phyloP scores from a whole-genome alignment of 1,139 yeast genomes.

The Magnusiomyces ingens region DNA sequence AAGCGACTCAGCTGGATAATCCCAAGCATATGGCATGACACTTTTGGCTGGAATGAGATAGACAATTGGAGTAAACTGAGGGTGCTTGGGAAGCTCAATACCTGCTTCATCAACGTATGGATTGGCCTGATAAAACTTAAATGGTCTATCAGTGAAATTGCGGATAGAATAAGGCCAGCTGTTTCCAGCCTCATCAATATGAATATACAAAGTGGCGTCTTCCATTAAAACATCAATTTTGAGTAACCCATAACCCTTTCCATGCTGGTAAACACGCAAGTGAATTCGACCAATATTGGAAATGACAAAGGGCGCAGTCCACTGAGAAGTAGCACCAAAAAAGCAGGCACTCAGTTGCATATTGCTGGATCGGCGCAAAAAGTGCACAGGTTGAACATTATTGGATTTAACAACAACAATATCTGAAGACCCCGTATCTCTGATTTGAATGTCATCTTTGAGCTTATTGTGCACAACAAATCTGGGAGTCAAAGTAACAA shows the following conservation, averaged over 20 bases:
- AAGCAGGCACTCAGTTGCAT: slow-evolving; percentile 58
- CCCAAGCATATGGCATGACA: slow-evolving; percentile 99
- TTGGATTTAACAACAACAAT: slow-evolving; percentile 40
- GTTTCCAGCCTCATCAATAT: slow-evolving; percentile 62
- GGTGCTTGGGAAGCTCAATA: slow-evolving; percentile 36
- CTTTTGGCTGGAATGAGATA: slow-evolving; percentile 82
- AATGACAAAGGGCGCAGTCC: slow-evolving; percentile 87
- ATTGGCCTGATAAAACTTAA: slow-evolving; percentile 77
- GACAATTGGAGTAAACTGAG: slow-evolving; percentile 42
- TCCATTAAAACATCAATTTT: slow-evolving; percentile 72
- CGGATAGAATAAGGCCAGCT: slow-evolving; percentile 92
- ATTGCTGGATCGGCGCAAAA: slow-evolving; percentile 40
- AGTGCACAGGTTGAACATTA: slow-evolving; percentile 57
- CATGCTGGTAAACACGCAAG: slow-evolving; percentile 59
- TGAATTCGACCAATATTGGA: slow-evolving; percentile 78
- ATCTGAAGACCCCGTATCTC: slow-evolving; percentile 49
- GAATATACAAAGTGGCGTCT: slow-evolving; percentile 72
- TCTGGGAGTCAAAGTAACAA: slow-evolving; percentile 76
- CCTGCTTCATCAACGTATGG: slow-evolving; percentile 75
- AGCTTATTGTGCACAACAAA: slow-evolving; percentile 65
- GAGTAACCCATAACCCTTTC: slow-evolving; percentile 59
- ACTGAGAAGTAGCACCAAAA: slow-evolving; percentile 43
- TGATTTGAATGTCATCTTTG: slow-evolving; percentile 48
- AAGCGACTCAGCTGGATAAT: slow-evolving; percentile 82
- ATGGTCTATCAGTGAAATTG: slow-evolving; percentile 80